Percentiles rank a stretch among this genome's conserved stretches.
phyloP scores from a whole-genome alignment of 1,284 basidiomycete species.

The Peniophora sp. region DNA sequence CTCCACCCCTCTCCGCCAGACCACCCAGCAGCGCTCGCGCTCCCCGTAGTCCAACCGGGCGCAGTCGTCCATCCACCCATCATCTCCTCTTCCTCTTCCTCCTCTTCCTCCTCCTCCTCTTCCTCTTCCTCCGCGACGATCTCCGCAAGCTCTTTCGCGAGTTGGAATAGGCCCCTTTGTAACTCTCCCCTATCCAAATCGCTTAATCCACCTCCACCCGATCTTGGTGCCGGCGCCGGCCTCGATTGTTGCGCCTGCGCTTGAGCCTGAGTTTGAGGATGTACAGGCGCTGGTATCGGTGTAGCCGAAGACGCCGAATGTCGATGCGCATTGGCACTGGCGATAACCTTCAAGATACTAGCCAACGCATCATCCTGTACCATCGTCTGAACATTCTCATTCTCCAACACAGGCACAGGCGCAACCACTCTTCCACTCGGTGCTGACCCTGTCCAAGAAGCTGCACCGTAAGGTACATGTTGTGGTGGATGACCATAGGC shows the following conservation, averaged over 20 bases:
- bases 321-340: neutral
- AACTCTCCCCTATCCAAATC: slow-evolving; percentile 47
- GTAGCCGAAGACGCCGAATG: too few relatives aligned
- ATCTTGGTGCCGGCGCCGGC: neutral
- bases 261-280: neutral
- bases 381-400: neutral
- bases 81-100: slow-evolving; percentile 16
- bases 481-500: neutral
- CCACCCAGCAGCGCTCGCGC: neutral
- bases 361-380: neutral
- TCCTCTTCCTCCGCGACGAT: slow-evolving; percentile 32
- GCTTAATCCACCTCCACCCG: slow-evolving; percentile 14
- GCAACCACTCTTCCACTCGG: neutral
- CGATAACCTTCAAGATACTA: neutral
- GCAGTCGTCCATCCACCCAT: neutral
- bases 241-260: neutral
- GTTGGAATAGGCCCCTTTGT: slow-evolving; percentile 53
- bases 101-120: slow-evolving; percentile 22
- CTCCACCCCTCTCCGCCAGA: neutral
- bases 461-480: slow-evolving; percentile 2
- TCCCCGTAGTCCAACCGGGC: neutral
- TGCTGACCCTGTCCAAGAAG: neutral
- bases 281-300: too few relatives aligned
- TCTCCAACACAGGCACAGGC: neutral
- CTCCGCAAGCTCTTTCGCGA: slow-evolving; percentile 57